Conservation (phyloP, 2,329 filamentous ascomycete species). For the Fusarium mexicanum region DNA sequence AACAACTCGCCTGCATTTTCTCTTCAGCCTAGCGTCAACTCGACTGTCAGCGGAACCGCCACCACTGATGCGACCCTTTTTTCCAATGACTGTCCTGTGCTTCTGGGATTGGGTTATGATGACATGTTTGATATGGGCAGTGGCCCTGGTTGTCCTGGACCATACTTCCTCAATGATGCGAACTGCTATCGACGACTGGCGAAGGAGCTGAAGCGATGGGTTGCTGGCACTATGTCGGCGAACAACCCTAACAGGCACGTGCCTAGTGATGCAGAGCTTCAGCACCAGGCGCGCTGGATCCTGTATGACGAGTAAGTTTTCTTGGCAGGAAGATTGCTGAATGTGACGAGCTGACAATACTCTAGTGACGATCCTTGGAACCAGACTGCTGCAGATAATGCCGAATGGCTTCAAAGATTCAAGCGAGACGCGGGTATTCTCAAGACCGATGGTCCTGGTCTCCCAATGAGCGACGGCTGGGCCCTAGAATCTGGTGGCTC, state of each 20-base stretch:
- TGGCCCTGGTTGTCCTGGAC: conserved; percentile 29
- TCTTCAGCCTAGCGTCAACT: conserved; percentile 30
- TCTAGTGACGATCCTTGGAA: conserved; percentile 70
- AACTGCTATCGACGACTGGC: conserved; percentile 69
- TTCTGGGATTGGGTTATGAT: conserved; percentile 12
- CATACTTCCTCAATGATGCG: conserved; percentile 66
- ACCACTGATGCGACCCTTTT: conserved; percentile 28
- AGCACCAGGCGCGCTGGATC: conserved; percentile 71
- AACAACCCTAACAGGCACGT: conserved; percentile 69
- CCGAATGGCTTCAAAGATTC: conserved; percentile 70
- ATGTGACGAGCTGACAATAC: conserved; percentile 28
- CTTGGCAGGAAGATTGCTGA: background rate
- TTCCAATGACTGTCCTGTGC: conserved; percentile 19
- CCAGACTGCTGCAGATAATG: conserved; percentile 70
- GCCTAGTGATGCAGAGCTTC: conserved; percentile 70
- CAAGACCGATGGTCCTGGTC: conserved; percentile 60
- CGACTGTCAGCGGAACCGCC: conserved; percentile 18
- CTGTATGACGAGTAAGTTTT: conserved; percentile 67
- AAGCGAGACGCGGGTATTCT: conserved; percentile 67
- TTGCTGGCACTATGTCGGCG: conserved; percentile 62
- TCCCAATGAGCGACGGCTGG: conserved; percentile 57
- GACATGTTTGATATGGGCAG: background rate
- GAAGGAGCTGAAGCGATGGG: conserved; percentile 63
- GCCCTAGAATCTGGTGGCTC: conserved; percentile 60
- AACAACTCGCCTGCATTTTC: conserved; percentile 42